Evolutionary conservation across 2,329 filamentous ascomycete species (phyloP).

Genomic region (Escovopsis sp.): DNA sequence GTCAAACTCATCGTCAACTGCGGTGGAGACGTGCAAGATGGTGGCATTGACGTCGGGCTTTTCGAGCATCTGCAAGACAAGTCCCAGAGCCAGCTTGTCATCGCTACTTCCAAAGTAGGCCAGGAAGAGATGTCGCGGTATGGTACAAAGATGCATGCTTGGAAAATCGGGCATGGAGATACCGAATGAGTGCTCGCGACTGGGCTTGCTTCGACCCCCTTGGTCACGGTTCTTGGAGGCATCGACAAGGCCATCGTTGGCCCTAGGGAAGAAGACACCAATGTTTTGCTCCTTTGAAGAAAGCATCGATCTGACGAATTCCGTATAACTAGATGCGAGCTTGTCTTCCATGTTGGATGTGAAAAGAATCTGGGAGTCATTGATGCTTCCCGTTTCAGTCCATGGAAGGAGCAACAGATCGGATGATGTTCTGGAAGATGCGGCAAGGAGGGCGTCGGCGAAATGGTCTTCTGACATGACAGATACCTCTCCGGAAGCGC

Average conservation of each 20-base stretch:
- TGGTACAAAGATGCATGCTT: conserved; percentile 42
- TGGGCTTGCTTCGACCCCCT: conserved; percentile 23
- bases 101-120: conserved; percentile 78
- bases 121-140: conserved; percentile 71
- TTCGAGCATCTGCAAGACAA: conserved; percentile 72
- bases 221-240: conserved; percentile 10
- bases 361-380: conserved; percentile 34
- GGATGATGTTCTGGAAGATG: conserved; percentile 53
- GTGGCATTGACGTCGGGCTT: conserved; percentile 68
- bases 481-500: conserved; percentile 67
- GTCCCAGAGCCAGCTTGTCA: conserved; percentile 61
- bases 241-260: conserved; percentile 27
- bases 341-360: conserved; percentile 19
- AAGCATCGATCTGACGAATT: conserved; percentile 59
- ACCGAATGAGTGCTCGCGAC: conserved; percentile 42
- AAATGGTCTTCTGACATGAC: conserved; percentile 67
- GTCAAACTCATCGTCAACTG: conserved; percentile 6
- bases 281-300: conserved; percentile 53
- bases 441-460: conserved; percentile 58
- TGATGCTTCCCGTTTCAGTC: conserved; percentile 67
- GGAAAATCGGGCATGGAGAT: conserved; percentile 40
- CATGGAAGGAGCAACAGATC: conserved; percentile 77
- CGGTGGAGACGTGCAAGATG: conserved; percentile 33
- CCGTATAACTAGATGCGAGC: conserved; percentile 41
- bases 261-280: conserved; percentile 64